Evolutionary conservation across 139 green algal genomes (phyloP).

Genomic region (Chlamydomonas sp.): DNA sequence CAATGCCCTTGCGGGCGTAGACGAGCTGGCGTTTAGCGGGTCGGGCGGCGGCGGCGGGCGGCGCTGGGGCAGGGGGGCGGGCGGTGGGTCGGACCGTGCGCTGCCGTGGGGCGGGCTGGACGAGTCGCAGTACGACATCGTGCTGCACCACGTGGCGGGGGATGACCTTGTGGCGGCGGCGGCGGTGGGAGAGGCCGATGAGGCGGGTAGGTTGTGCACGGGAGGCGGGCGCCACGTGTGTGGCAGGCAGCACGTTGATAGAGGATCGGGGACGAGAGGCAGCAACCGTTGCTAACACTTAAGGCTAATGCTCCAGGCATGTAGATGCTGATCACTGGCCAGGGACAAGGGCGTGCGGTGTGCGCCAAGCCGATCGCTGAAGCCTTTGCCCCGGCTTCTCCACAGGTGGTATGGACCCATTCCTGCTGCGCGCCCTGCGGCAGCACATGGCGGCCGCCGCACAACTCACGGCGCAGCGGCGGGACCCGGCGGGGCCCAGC

Average conservation of each 20-base stretch:
- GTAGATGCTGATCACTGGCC: not conserved
- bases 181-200: not conserved
- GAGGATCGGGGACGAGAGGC: not conserved
- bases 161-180: not conserved
- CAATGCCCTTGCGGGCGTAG: not conserved
- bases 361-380: not conserved
- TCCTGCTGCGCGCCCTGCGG: not conserved
- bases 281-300: not conserved
- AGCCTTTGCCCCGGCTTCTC: not conserved
- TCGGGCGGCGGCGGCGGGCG: not conserved
- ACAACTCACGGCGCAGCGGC: not conserved
- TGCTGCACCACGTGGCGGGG: not conserved
- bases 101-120: constrained; percentile 21
- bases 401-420: not conserved
- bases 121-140: constrained; percentile 1
- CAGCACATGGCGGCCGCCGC: constrained; percentile 19
- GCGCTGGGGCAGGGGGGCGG: not conserved
- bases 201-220: not conserved
- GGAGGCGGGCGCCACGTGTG: too few species aligned
- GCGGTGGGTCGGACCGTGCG: not conserved
- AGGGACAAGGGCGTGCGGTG: not conserved
- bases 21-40: not conserved
- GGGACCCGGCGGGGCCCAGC: too few species aligned
- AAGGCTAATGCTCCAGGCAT: not conserved
- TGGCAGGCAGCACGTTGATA: too few species aligned